phyloP scores from a whole-genome alignment of 352 stramenopile genomes.

The Globisporangium okanoganense region DNA sequence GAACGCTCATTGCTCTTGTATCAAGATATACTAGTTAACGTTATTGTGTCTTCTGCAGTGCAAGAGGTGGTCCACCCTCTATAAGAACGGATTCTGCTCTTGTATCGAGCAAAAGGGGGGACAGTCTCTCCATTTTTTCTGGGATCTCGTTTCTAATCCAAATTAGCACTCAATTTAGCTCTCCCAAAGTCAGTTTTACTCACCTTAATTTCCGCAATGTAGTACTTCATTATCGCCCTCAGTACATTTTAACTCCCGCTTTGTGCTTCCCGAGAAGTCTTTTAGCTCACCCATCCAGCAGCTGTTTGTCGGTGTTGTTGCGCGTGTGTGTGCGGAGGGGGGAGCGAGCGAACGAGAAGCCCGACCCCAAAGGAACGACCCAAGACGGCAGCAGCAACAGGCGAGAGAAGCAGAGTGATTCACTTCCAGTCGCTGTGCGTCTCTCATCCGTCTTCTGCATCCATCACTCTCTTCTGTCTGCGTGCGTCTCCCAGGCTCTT shows the following conservation, averaged over 20 bases:
- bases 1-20: not conserved
- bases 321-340: constrained; percentile 7
- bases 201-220: not conserved
- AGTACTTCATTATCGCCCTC: not conserved
- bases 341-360: constrained; percentile 12
- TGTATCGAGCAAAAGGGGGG: not conserved
- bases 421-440: no score
- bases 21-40: not conserved
- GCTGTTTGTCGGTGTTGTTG: not conserved
- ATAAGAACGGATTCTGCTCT: not conserved
- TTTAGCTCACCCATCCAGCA: not conserved
- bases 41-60: not conserved
- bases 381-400: not conserved
- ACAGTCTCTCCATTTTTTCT: constrained; percentile 8
- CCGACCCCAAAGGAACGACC: constrained; percentile 8
- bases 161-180: not conserved
- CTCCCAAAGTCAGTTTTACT: not conserved
- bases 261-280: not conserved
- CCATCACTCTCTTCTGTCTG: not conserved
- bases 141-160: not conserved
- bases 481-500: not conserved
- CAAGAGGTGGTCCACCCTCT: not conserved
- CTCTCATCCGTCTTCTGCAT: not conserved
- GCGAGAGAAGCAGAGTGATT: no score
- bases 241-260: not conserved